phyloP scores from a whole-genome alignment of 2,329 filamentous ascomycete species.

The Calonectria fujianensis region DNA sequence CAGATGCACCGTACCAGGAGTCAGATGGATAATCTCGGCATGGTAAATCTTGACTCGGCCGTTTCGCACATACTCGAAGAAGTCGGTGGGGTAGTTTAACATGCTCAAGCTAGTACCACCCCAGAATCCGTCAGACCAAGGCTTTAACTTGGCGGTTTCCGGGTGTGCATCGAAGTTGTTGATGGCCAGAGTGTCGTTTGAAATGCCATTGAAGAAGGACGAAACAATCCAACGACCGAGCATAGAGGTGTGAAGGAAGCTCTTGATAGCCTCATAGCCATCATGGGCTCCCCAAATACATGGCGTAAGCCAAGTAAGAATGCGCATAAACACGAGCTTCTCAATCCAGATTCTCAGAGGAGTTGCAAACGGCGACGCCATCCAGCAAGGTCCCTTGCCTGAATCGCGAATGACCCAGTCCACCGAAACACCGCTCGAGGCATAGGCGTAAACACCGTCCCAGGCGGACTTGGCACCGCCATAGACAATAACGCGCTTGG shows the following conservation, averaged over 20 bases:
- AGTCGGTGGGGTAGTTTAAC: constrained; percentile 74
- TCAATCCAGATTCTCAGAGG: constrained; percentile 3
- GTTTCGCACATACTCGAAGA: constrained; percentile 72
- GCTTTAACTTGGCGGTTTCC: not conserved
- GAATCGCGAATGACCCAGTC: constrained; percentile 11
- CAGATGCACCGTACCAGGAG: not conserved
- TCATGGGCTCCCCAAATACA: constrained; percentile 14
- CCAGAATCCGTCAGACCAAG: not conserved
- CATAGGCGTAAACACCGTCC: constrained; percentile 8
- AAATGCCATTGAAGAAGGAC: not conserved
- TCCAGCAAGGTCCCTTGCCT: constrained; percentile 5
- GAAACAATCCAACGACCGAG: constrained; percentile 7
- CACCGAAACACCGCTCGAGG: not conserved
- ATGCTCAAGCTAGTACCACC: constrained; percentile 67
- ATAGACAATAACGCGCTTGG: not conserved
- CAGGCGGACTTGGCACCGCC: constrained; percentile 1
- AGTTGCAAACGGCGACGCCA: not conserved
- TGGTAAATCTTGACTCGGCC: constrained; percentile 73
- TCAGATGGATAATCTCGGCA: constrained; percentile 62
- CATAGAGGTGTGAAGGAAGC: not conserved
- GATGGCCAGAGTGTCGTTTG: not conserved
- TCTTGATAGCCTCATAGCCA: constrained; percentile 1
- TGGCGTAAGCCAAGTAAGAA: not conserved
- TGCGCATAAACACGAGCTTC: not conserved
- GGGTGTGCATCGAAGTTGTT: not conserved